Conservation (phyloP, 768 basidiomycete genomes). For the Boletus patriciae region DNA sequence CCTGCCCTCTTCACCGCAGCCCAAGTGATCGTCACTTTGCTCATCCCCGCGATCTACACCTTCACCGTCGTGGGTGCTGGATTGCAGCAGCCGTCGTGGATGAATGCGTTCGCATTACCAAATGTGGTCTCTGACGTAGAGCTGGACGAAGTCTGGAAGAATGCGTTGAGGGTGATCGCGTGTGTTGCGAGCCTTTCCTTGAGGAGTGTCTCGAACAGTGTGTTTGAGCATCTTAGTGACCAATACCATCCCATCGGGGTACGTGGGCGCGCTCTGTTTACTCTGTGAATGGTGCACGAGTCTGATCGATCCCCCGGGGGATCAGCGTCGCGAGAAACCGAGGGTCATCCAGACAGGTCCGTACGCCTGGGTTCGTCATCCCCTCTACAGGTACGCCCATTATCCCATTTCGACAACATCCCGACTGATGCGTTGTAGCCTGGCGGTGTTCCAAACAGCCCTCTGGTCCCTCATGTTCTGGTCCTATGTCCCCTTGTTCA, state of each 20-base stretch:
- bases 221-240: slow-evolving; percentile 4
- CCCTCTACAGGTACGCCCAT: slow-evolving; percentile 7
- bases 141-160: background rate
- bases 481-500: slow-evolving; percentile 12
- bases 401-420: background rate
- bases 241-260: slow-evolving; percentile 13
- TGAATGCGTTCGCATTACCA: background rate
- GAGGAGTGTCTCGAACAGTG: background rate
- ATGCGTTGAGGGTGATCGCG: background rate
- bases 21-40: background rate
- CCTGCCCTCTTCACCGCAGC: background rate
- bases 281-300: background rate
- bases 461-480: slow-evolving; percentile 5
- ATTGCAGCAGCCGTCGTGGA: slow-evolving; percentile 10
- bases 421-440: background rate
- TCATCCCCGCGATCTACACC: background rate
- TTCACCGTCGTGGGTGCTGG: background rate
- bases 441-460: background rate
- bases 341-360: slow-evolving; percentile 16
- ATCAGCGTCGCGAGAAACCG: slow-evolving; percentile 11
- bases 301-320: background rate
- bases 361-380: slow-evolving; percentile 15
- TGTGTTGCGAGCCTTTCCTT: background rate
- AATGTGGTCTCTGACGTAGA: background rate
- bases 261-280: background rate